These are phyloP conservation scores for Thielaviopsis cerberus DNA, from an alignment of 2,329 filamentous ascomycete species.

Conservation along the genomic window DNA sequence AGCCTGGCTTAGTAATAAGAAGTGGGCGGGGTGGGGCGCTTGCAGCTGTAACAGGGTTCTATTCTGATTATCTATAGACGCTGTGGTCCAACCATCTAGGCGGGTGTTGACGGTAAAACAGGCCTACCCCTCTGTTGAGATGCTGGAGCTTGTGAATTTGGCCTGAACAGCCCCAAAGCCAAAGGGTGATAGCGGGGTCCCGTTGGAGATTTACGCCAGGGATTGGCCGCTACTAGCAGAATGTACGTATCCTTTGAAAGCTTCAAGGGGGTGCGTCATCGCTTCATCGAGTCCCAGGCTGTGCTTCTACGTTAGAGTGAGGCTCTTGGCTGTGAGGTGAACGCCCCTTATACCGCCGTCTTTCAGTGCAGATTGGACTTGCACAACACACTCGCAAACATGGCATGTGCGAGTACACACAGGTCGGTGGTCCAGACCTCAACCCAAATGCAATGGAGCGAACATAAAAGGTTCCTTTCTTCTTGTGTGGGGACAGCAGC, in stretches of 20 bases:
- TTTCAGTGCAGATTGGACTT: too few relatives aligned
- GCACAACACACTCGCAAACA: too few relatives aligned
- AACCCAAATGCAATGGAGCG: too few relatives aligned
- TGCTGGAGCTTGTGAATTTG: not conserved
- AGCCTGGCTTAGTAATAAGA: not conserved
- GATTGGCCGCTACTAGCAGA: not conserved
- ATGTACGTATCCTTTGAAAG: not conserved
- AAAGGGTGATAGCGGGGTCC: not conserved
- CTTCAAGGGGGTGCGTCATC: too few relatives aligned
- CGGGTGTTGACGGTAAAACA: not conserved
- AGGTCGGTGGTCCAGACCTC: too few relatives aligned
- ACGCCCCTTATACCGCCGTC: too few relatives aligned
- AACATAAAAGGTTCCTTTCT: not conserved
- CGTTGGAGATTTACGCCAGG: not conserved
- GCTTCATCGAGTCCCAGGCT: too few relatives aligned
- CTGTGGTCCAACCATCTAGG: not conserved
- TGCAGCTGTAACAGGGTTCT: not conserved
- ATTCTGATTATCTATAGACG: not conserved
- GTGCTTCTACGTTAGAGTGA: not conserved
- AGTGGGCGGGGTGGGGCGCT: not conserved
- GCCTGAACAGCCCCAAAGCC: not conserved
- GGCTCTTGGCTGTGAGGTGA: too few relatives aligned
- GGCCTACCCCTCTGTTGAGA: not conserved
- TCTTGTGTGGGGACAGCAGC: not conserved
- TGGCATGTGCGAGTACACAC: too few relatives aligned